phyloP scores from a whole-genome alignment of 257 asterid species.

The Avicennia marina region DNA sequence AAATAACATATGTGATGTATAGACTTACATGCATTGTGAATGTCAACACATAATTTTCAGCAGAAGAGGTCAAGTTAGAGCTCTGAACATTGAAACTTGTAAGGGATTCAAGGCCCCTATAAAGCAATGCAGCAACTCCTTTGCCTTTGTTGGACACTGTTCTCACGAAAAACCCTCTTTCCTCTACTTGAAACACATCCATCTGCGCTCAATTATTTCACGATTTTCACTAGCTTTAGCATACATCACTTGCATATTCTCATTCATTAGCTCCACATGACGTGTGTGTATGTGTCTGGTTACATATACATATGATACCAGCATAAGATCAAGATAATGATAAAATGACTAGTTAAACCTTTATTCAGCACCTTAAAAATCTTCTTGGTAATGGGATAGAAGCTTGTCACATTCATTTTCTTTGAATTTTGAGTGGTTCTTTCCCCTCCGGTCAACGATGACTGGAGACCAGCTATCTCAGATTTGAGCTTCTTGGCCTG shows the following conservation, averaged over 20 bases:
- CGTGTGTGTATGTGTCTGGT: no score
- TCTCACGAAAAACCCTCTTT: slow-evolving; percentile 53
- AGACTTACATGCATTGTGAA: slow-evolving; percentile 58
- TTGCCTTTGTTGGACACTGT: slow-evolving; percentile 39
- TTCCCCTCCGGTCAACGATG: slow-evolving; percentile 15
- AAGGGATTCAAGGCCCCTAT: slow-evolving; percentile 58
- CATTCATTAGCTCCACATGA: no score
- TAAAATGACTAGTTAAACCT: no score
- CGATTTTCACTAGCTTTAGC: neutral
- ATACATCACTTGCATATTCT: neutral
- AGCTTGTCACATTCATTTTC: slow-evolving; percentile 4
- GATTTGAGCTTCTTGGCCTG: slow-evolving; percentile 46
- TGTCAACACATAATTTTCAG: slow-evolving; percentile 47
- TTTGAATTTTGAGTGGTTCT: slow-evolving; percentile 16
- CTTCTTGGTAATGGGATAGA: slow-evolving; percentile 42
- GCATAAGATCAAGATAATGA: no score
- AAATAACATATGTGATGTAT: neutral
- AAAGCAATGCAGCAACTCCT: slow-evolving; percentile 50
- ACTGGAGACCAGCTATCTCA: slow-evolving; percentile 51
- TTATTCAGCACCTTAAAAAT: slow-evolving; percentile 59
- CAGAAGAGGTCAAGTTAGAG: slow-evolving; percentile 47
- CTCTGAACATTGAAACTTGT: slow-evolving; percentile 36
- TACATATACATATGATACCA: no score
- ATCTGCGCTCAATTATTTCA: slow-evolving; percentile 30
- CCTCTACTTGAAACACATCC: slow-evolving; percentile 58